Evolutionary conservation across 2,329 filamentous ascomycete species (phyloP).

Genomic region (Emmonsiellopsis sp.): DNA sequence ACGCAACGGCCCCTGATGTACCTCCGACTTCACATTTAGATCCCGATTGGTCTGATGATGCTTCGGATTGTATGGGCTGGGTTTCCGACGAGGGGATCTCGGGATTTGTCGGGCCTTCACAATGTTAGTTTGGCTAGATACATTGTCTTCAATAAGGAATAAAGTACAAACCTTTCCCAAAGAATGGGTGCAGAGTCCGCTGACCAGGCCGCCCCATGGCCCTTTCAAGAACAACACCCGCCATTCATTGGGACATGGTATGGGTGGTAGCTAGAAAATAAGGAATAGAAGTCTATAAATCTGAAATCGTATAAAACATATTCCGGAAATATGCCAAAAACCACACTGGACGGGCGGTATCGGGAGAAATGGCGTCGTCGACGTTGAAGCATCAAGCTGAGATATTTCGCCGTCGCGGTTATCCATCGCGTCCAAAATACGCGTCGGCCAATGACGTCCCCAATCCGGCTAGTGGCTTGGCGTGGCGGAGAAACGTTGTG

Average conservation of each 20-base stretch:
- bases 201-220: slow-evolving; percentile 31
- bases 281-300: no score
- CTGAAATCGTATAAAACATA: no score
- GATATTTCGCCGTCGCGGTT: neutral
- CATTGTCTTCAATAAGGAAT: neutral
- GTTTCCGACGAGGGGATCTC: neutral
- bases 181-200: slow-evolving; percentile 32
- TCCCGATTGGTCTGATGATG: neutral
- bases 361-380: no score
- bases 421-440: slow-evolving; percentile 1
- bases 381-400: no score
- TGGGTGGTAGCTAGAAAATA: neutral
- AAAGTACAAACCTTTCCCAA: slow-evolving; percentile 26
- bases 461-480: slow-evolving; percentile 2
- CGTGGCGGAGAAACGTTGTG: neutral
- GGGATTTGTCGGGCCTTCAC: slow-evolving; percentile 6
- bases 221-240: slow-evolving; percentile 12
- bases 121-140: neutral
- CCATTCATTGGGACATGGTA: neutral
- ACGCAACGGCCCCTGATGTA: neutral
- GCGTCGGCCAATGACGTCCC: neutral
- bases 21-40: neutral
- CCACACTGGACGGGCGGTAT: no score
- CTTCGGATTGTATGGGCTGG: neutral
- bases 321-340: no score